phyloP scores from a whole-genome alignment of 169 alveolate species.

The Eimeria maxima region DNA sequence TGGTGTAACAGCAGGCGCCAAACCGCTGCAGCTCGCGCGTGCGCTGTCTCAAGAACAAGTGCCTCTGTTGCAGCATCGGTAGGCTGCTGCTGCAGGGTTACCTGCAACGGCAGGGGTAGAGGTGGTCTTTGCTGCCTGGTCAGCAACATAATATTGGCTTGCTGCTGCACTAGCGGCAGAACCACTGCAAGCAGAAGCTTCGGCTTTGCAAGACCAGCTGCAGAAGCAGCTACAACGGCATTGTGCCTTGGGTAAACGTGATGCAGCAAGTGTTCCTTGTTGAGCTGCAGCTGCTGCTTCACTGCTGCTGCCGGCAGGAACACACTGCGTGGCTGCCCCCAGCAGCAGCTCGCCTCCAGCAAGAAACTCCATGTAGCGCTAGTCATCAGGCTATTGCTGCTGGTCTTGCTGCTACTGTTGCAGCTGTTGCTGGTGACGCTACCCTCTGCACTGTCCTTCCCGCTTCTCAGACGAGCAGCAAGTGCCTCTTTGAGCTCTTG shows the following conservation, averaged over 20 bases:
- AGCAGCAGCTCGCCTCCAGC: slow-evolving; percentile 75
- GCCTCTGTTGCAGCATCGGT: slow-evolving; percentile 62
- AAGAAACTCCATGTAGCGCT: not conserved
- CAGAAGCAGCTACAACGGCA: slow-evolving; percentile 65
- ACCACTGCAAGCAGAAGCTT: slow-evolving; percentile 59
- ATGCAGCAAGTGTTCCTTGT: slow-evolving; percentile 25
- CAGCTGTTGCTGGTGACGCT: slow-evolving; percentile 20
- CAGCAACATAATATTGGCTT: slow-evolving; percentile 31
- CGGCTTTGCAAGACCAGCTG: slow-evolving; percentile 32
- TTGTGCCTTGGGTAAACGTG: slow-evolving; percentile 11
- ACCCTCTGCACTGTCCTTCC: not conserved
- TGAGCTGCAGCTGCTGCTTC: slow-evolving; percentile 75
- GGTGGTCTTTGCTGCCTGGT: slow-evolving; percentile 22
- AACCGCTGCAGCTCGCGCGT: slow-evolving; percentile 62
- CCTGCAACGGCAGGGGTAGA: slow-evolving; percentile 69
- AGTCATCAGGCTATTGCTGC: not conserved
- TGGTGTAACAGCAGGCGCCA: slow-evolving; percentile 58
- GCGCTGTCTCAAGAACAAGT: slow-evolving; percentile 5
- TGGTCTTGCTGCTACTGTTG: slow-evolving; percentile 39
- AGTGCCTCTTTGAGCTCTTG: slow-evolving; percentile 67
- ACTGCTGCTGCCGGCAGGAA: slow-evolving; percentile 36
- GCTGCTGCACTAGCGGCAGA: slow-evolving; percentile 64
- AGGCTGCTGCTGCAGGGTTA: slow-evolving; percentile 69
- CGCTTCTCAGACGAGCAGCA: slow-evolving; percentile 30
- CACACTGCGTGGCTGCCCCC: slow-evolving; percentile 60